A percentile compares a stretch with the other conserved stretches of the same genome.
Conservation (phyloP, 441 rosid species). For the Populus hybrid region DNA sequence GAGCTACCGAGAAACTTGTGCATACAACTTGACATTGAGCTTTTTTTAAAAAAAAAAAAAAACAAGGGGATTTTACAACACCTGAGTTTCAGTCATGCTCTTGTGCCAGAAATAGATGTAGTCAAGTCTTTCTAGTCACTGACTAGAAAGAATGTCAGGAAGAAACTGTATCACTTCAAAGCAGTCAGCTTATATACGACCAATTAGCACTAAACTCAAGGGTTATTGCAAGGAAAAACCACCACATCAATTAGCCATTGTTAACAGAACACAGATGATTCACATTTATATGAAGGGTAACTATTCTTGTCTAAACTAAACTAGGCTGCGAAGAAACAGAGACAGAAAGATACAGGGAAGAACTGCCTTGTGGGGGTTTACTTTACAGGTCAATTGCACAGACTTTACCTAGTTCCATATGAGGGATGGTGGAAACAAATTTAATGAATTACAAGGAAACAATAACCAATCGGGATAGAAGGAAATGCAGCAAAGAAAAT, state of each 20-base stretch:
- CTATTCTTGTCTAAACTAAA: conserved; percentile 11
- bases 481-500: conserved; percentile 27
- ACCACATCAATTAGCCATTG: background rate
- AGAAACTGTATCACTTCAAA: background rate
- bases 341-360: background rate
- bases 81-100: background rate
- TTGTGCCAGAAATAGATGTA: background rate
- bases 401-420: conserved; percentile 26
- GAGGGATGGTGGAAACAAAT: conserved; percentile 28
- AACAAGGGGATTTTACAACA: background rate
- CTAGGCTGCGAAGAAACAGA: background rate
- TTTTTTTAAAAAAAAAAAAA: background rate
- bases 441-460: conserved; percentile 42
- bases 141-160: background rate
- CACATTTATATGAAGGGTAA: conserved; percentile 9
- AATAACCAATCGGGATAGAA: conserved; percentile 32
- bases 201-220: background rate
- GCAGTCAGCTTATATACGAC: background rate
- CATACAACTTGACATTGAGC: background rate
- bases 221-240: background rate
- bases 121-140: background rate
- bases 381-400: conserved; percentile 32
- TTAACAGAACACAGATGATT: conserved; percentile 5
- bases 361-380: conserved; percentile 5
- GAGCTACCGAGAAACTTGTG: background rate